Base-by-base conservation (phyloP, 164 flowering plant genomes). In the Vitis amurensis region DNA sequence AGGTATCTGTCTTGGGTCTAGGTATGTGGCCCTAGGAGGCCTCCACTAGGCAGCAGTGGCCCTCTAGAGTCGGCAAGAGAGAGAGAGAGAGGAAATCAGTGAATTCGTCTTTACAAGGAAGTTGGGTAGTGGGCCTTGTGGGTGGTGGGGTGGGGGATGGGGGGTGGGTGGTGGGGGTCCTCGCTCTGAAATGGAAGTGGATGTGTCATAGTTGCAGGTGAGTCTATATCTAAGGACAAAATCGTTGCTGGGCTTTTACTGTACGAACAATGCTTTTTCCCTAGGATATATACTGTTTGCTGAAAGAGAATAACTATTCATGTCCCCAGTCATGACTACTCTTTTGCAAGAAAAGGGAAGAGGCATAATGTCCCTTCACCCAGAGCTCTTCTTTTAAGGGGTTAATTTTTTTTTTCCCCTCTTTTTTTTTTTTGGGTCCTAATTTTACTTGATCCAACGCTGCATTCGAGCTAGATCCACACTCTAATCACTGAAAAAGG, bases 341-440 rank as follows among this genome's bases (percentile, higher is more conserved):
- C 74, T 72, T 68, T 73, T 10, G 59, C 11, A 15, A 30, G 72
- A 56, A 64, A 56, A 68, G 47, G 66, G 48, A 60, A 50, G 64
- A 59, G n/a, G 68, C 51, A 55, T 68, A 10, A 4, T 8, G 68
- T 48, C 68, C 50, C 47, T 5, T 72, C 74, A 27, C 47, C 59
- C 44, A 31, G 44, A 67, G 64, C 77, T 69, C 77, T 74, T 68
- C 77, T 74, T 74, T 74, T 74, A 51, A 74, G 62, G 69, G 49
- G 68, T 3, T 49, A 50, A 61, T 62, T 55, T 67, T 13, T 31
- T 31, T 31, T 31, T 31, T 15, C 31, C 55, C 17, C 15, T 16
- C 64, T 56, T 50, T 31, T 31, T 31, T 31, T 31, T 31, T 31
- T 31, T 31, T 31, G 44, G 14, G 50, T 15, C 31, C 55, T 44